Conservation (phyloP, 495 filamentous ascomycete genomes). For the Hyaloscypha hepaticicola region DNA sequence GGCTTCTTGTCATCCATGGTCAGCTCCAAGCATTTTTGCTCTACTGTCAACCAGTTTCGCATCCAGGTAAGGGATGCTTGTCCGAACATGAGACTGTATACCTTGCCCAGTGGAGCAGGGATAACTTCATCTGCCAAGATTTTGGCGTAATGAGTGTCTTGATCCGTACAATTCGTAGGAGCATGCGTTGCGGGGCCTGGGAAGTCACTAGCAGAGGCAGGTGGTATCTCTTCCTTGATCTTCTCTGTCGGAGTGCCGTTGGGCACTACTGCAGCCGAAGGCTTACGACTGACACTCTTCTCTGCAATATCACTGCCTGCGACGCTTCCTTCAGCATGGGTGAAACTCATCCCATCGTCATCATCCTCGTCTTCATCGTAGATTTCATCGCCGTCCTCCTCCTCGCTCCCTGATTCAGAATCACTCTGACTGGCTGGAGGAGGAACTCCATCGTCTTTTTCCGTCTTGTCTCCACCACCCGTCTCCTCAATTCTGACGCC, state of each 20-base stretch:
- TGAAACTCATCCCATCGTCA: conserved; percentile 53
- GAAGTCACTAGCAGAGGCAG: conserved; percentile 63
- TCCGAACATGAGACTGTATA: conserved; percentile 86
- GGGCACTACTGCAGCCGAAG: conserved; percentile 58
- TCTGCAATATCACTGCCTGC: conserved; percentile 61
- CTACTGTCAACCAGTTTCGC: conserved; percentile 77
- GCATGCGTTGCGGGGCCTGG: conserved; percentile 83
- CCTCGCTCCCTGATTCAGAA: conserved; percentile 60
- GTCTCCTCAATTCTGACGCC: conserved; percentile 77
- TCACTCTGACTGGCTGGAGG: conserved; percentile 41
- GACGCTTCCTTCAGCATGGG: conserved; percentile 58
- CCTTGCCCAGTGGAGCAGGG: conserved; percentile 84
- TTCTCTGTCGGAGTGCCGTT: conserved; percentile 49
- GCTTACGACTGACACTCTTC: conserved; percentile 61
- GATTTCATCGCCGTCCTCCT: conserved; percentile 64
- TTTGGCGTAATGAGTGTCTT: conserved; percentile 76
- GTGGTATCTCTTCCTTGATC: conserved; percentile 52
- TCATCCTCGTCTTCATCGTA: conserved; percentile 78
- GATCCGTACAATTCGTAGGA: conserved; percentile 81
- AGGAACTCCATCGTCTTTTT: conserved; percentile 64
- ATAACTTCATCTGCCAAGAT: conserved; percentile 82
- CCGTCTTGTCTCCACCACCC: conserved; percentile 84
- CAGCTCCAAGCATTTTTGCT: conserved; percentile 86
- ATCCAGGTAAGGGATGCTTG: conserved; percentile 75
- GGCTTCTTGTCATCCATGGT: conserved; percentile 78